Percentiles rank a stretch among this genome's conserved stretches.
Conservation (phyloP, 129 eudicot genomes). For the Silybum marianum region DNA sequence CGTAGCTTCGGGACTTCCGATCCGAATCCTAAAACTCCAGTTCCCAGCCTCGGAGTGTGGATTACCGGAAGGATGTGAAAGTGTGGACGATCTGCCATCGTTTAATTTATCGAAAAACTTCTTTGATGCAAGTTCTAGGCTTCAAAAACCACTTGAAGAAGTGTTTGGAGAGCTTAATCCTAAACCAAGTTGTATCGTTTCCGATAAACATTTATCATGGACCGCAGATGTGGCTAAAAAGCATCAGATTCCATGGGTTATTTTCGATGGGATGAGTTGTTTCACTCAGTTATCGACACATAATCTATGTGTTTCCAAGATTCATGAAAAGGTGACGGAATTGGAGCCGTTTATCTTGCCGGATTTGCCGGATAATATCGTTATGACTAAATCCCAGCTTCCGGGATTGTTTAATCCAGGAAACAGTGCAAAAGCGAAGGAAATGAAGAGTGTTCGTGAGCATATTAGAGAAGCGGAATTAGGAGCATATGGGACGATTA, state of each 20-base stretch:
- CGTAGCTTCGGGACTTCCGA: constrained; percentile 34
- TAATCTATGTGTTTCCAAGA: constrained; percentile 25
- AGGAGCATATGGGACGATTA: constrained; percentile 44
- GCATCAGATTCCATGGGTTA: constrained; percentile 45
- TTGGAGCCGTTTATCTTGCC: constrained; percentile 39
- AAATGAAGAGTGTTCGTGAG: constrained; percentile 14
- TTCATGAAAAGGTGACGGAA: constrained; percentile 30
- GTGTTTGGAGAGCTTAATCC: constrained; percentile 36
- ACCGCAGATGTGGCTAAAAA: constrained; percentile 37
- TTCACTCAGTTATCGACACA: constrained; percentile 45
- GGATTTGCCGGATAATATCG: constrained; percentile 45
- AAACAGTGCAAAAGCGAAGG: constrained; percentile 3
- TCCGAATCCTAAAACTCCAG: constrained; percentile 30
- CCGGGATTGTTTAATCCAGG: constrained; percentile 37
- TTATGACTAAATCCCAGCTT: constrained; percentile 43
- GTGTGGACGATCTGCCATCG: constrained; percentile 42
- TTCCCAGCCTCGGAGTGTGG: constrained; percentile 42
- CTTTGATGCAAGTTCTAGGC: constrained; percentile 31
- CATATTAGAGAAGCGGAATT: constrained; percentile 26
- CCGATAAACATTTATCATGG: constrained; percentile 49
- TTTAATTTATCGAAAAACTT: constrained; percentile 23
- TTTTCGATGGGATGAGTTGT: constrained; percentile 63
- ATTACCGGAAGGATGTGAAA: constrained; percentile 44
- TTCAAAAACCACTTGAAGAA: constrained; percentile 40
- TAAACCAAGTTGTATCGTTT: constrained; percentile 46